A percentile compares a stretch with the other conserved stretches of the same genome.
Conservation (phyloP, 2,329 filamentous ascomycete genomes). For the Chrysosporium keratinophilum region DNA sequence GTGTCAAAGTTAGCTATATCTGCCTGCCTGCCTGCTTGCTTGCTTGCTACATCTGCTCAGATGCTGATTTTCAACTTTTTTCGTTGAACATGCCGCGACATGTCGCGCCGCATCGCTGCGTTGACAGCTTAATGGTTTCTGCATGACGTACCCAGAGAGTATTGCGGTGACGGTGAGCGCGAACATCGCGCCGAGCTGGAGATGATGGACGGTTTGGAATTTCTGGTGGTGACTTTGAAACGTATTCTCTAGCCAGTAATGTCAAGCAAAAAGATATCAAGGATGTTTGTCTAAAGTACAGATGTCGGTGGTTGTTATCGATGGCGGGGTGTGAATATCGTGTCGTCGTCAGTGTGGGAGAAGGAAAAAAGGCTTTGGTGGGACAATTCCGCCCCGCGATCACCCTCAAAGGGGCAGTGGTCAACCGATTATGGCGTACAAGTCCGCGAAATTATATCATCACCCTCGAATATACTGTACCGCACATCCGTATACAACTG, state of each 20-base stretch:
- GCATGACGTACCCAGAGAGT: slow-evolving; percentile 4
- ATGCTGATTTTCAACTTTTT: too few species aligned
- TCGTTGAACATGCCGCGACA: too few species aligned
- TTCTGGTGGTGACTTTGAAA: background rate
- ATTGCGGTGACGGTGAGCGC: slow-evolving; percentile 5
- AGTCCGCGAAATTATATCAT: too few species aligned
- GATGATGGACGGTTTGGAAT: background rate
- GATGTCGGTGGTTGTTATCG: background rate
- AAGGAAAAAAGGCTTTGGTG: background rate
- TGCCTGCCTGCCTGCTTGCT: background rate
- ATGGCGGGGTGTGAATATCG: background rate
- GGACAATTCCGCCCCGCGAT: background rate
- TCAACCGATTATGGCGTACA: too few species aligned
- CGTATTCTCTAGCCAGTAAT: too few species aligned
- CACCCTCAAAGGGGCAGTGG: too few species aligned
- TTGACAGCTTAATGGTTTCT: background rate
- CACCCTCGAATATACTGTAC: too few species aligned
- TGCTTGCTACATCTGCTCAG: too few species aligned
- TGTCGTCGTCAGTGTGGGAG: too few species aligned
- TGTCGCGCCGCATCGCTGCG: background rate
- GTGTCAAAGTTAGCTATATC: background rate
- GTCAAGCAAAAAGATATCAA: too few species aligned
- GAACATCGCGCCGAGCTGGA: slow-evolving; percentile 1
- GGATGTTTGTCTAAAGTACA: background rate
- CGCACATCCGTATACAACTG: too few species aligned